Evolutionary conservation across 2,329 filamentous ascomycete species (phyloP).

Genomic region (Myriosclerotinia curreyana): DNA sequence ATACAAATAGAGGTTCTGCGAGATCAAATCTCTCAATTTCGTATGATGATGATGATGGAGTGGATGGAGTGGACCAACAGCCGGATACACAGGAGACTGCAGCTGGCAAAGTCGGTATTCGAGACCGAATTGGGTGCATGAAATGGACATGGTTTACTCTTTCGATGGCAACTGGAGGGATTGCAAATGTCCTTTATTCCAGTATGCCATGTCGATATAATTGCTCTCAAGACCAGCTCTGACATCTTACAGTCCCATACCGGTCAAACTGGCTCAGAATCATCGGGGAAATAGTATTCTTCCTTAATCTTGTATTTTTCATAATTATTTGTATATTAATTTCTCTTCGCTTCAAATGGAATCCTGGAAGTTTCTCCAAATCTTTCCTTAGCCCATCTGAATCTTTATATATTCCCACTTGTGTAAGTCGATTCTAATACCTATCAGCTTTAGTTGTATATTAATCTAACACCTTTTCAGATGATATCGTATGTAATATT

Average conservation of each 20-base stretch:
- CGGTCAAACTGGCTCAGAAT: constrained; percentile 54
- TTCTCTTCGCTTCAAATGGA: constrained; percentile 63
- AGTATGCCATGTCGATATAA: constrained; percentile 44
- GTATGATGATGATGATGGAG: constrained; percentile 5
- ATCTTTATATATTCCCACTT: constrained; percentile 71
- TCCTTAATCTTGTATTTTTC: constrained; percentile 63
- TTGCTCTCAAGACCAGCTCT: constrained; percentile 17
- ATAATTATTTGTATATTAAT: constrained; percentile 62
- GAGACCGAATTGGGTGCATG: constrained; percentile 49
- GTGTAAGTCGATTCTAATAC: constrained; percentile 44
- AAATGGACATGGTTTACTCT: constrained; percentile 75
- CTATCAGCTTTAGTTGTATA: constrained; percentile 1
- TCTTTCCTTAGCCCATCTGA: constrained; percentile 77
- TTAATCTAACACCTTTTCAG: constrained; percentile 37
- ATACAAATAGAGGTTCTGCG: not conserved
- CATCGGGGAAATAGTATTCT: constrained; percentile 58
- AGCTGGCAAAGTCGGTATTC: constrained; percentile 42
- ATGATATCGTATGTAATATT: constrained; percentile 44
- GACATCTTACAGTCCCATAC: constrained; percentile 48
- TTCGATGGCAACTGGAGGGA: constrained; percentile 52
- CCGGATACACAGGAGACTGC: constrained; percentile 26
- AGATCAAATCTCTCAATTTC: not conserved
- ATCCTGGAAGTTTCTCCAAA: constrained; percentile 65
- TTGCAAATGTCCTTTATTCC: constrained; percentile 53
- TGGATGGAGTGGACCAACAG: constrained; percentile 6